Evolutionary conservation across 164 flowering plant genomes (phyloP).

Genomic region (Aristolochia californica): DNA sequence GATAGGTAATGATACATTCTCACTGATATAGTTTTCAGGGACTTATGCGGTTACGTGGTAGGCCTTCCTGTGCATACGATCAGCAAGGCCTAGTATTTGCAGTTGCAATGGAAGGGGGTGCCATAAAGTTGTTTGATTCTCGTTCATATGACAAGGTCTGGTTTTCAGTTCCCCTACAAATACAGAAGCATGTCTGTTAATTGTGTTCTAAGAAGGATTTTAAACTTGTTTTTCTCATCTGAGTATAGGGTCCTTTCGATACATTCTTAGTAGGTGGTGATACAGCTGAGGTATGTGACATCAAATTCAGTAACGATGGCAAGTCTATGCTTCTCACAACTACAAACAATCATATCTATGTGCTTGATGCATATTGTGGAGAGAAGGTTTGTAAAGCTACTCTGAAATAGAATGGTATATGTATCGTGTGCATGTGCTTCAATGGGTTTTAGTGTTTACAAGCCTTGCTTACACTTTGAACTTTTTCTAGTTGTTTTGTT

Average conservation of each 20-base stretch:
- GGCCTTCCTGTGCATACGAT: constrained; percentile 94
- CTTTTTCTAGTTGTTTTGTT: too few relatives aligned
- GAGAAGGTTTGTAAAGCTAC: constrained; percentile 53
- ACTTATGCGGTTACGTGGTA: constrained; percentile 76
- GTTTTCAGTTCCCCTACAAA: background rate
- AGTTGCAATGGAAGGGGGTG: constrained; percentile 99
- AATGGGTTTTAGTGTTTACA: too few relatives aligned
- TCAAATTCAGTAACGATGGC: constrained; percentile 97
- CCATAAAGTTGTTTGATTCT: constrained; percentile 92
- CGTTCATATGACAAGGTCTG: constrained; percentile 94
- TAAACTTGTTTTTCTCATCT: constrained; percentile 1
- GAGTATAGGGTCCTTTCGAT: constrained; percentile 86
- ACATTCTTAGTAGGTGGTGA: constrained; percentile 97
- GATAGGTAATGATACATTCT: constrained; percentile 20
- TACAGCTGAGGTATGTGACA: constrained; percentile 92
- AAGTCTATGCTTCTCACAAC: constrained; percentile 95
- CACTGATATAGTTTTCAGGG: constrained; percentile 77
- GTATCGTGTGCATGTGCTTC: too few relatives aligned
- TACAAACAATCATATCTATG: constrained; percentile 69
- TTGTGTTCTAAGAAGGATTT: background rate
- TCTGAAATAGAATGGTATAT: too few relatives aligned
- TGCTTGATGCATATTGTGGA: constrained; percentile 95
- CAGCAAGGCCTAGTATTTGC: constrained; percentile 99
- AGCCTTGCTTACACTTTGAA: too few relatives aligned
- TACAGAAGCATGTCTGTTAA: background rate